Evolutionary conservation across 257 asterid species (phyloP), one percentile per base, ranked within the genome.

Genomic region (Nicotiana benthamiana): DNA sequence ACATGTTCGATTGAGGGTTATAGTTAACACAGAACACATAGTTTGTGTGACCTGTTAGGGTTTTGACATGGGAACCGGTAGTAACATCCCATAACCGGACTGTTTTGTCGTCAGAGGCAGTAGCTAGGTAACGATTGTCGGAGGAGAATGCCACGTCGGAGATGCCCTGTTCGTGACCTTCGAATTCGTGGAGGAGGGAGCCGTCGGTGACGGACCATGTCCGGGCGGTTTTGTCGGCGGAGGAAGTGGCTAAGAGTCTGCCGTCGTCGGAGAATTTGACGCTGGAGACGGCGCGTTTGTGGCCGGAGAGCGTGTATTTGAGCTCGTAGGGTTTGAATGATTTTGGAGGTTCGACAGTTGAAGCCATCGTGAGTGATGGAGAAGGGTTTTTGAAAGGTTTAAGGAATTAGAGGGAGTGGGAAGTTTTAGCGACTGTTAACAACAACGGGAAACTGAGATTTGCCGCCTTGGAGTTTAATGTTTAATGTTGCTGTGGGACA

Each of bases 31-130:
- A 95, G 89, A 93, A 92, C 16, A 90, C 98, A 82, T 91, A 93
- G 40, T 95, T 93, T 13, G 98, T 87, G 86, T 95, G 99, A 15
- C 97, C 99, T 3, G 89, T 82, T 0, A 95, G 90, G 84, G 98
- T 95, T 83, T 93, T 95, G 75, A 95, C 79, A 46, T 68, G 92
- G 82, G 96, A 66, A n/a, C 96, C 98, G 12, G 96, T 88, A 72
- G 90, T 54, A 81, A 89, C 91, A 67, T 95, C 99, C 94, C 94
- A 90, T 64, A 95, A 89, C 52, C 97, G 97, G 78, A 95, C 87
- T 76, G 98, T 93, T 68, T 87, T 88, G 84, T 95, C 99, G 85
- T 93, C 99, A 82, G 98, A 93, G 84, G 98, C 95, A 65, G 99
- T 92, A 80, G 98, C 97, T 60, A 95, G 92, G 88, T 82, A 88